A percentile compares a stretch with the other conserved stretches of the same genome.
Evolutionary conservation across 2,329 filamentous ascomycete species (phyloP).

Genomic region (Curvularia eragrostidis): DNA sequence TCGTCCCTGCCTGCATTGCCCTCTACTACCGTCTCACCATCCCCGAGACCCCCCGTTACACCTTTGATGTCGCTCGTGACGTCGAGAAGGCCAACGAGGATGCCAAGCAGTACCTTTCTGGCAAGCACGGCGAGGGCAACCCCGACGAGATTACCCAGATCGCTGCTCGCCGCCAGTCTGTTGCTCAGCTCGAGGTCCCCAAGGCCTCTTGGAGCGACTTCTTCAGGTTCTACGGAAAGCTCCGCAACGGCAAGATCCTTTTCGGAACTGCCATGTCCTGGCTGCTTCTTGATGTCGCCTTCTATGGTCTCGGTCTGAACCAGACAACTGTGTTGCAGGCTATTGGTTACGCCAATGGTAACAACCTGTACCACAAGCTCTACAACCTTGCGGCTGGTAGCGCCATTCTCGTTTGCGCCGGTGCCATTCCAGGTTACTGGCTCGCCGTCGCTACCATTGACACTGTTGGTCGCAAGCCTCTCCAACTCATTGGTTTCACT

Average conservation of each 20-base stretch:
- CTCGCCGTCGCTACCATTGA: conserved; percentile 63
- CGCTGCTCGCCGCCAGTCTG: conserved; percentile 61
- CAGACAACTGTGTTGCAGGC: conserved; percentile 73
- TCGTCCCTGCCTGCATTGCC: conserved; percentile 51
- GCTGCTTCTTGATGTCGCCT: conserved; percentile 66
- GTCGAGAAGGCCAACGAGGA: conserved; percentile 67
- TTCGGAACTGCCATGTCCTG: conserved; percentile 84
- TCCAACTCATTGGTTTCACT: conserved; percentile 44
- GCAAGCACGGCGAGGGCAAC: conserved; percentile 65
- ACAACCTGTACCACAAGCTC: conserved; percentile 71
- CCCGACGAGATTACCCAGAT: conserved; percentile 73
- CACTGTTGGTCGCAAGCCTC: conserved; percentile 64
- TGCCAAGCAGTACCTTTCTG: conserved; percentile 74
- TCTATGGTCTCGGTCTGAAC: conserved; percentile 70
- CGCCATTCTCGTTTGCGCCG: conserved; percentile 77
- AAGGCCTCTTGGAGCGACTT: conserved; percentile 79
- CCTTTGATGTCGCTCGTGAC: conserved; percentile 52
- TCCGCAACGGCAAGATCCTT: conserved; percentile 74
- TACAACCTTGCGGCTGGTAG: conserved; percentile 80
- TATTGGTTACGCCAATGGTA: conserved; percentile 71
- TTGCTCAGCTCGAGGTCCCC: conserved; percentile 65
- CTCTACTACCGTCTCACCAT: conserved; percentile 53
- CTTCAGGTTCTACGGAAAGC: conserved; percentile 70
- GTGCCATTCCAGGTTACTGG: conserved; percentile 84
- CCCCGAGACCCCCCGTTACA: conserved; percentile 53